Evolutionary conservation across 108 stramenopile species (phyloP).

Genomic region (Seminavis robusta): DNA sequence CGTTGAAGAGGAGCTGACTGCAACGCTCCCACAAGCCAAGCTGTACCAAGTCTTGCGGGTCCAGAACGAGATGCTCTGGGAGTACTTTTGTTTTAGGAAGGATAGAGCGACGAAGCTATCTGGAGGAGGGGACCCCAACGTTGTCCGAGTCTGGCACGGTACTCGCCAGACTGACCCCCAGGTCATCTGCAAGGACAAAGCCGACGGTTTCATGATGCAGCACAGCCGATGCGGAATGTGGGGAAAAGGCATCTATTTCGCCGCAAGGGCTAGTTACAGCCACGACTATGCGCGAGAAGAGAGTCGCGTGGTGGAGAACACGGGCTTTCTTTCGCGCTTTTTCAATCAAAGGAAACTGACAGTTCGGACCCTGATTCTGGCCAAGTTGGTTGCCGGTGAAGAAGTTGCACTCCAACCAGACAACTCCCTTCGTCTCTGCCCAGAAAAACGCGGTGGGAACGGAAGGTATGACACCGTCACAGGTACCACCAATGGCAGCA

Average conservation of each 20-base stretch:
- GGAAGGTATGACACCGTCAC: slow-evolving; percentile 6
- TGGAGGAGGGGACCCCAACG: no score
- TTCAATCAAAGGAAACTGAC: no score
- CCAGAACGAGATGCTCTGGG: slow-evolving; percentile 4
- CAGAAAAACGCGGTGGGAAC: no score
- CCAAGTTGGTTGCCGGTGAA: no score
- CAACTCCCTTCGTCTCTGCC: not conserved
- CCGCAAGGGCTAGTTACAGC: slow-evolving; percentile 1
- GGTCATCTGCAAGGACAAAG: slow-evolving; percentile 1
- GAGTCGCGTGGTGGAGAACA: no score
- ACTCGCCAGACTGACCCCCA: not conserved
- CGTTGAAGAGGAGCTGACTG: no score
- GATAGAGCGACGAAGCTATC: not conserved
- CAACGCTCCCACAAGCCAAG: no score
- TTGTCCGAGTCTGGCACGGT: not conserved
- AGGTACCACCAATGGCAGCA: not conserved
- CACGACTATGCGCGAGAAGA: no score
- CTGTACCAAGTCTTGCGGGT: slow-evolving; percentile 4
- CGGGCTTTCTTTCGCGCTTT: no score
- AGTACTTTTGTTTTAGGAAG: slow-evolving; percentile 2
- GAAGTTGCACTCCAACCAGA: no score
- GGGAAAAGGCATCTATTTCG: slow-evolving; percentile 12
- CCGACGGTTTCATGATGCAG: slow-evolving; percentile 13
- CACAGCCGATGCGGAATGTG: not conserved
- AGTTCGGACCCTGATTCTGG: no score